These are phyloP conservation scores for Saturnispora bothae DNA, from an alignment of 805 yeast species.

Conservation along the genomic window DNA sequence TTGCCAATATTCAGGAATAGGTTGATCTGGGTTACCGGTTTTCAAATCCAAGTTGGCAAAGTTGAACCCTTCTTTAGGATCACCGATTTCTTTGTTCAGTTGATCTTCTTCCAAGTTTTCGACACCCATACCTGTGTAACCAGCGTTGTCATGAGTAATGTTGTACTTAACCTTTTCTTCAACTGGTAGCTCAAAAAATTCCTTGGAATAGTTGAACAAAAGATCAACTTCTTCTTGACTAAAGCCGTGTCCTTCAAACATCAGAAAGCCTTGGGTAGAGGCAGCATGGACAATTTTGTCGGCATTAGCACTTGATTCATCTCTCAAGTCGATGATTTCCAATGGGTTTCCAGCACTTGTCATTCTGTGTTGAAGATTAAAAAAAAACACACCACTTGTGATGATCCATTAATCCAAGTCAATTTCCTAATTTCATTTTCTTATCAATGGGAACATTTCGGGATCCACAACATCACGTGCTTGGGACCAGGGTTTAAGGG, in stretches of 20 bases:
- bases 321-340: conserved; percentile 35
- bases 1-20: conserved; percentile 42
- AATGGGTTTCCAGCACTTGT: conserved; percentile 23
- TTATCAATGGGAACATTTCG: too few species aligned
- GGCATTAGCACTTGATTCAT: conserved; percentile 25
- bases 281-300: conserved; percentile 35
- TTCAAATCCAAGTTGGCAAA: conserved; percentile 43
- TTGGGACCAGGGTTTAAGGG: neutral
- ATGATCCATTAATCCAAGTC: too few species aligned
- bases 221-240: conserved; percentile 31
- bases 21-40: conserved; percentile 34
- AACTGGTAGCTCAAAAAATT: conserved; percentile 30
- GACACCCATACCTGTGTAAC: conserved; percentile 31
- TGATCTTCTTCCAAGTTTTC: conserved; percentile 31
- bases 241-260: conserved; percentile 44
- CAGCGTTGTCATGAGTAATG: conserved; percentile 44
- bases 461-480: conserved; percentile 1
- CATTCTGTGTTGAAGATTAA: neutral
- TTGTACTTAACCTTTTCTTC: conserved; percentile 40
- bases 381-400: too few species aligned
- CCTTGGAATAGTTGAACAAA: conserved; percentile 18
- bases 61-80: conserved; percentile 50
- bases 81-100: conserved; percentile 30
- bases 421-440: too few species aligned
- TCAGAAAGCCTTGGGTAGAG: conserved; percentile 39